A percentile compares a stretch with the other conserved stretches of the same genome.
Evolutionary conservation across 2,329 filamentous ascomycete species (phyloP).

Genomic region (Waltergamsia citrina): DNA sequence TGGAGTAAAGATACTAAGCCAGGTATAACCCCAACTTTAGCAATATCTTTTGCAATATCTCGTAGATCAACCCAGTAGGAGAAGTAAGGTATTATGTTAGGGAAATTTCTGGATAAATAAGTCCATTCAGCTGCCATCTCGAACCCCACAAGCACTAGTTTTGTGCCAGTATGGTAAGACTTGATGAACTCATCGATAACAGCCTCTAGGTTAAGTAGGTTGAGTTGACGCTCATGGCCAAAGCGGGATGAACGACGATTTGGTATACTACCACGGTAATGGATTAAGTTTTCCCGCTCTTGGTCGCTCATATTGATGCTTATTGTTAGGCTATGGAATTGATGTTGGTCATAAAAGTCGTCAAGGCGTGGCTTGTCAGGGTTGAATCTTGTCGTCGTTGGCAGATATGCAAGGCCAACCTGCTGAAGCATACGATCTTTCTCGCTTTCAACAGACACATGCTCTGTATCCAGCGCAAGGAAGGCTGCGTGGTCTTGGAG

Average conservation of each 20-base stretch:
- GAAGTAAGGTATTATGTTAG: slow-evolving; percentile 5
- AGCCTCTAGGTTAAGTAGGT: slow-evolving; percentile 1
- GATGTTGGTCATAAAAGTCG: slow-evolving; percentile 3
- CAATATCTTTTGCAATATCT: slow-evolving; percentile 8
- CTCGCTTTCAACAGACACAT: slow-evolving; percentile 6
- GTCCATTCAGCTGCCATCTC: slow-evolving; percentile 9
- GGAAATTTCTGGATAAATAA: slow-evolving; percentile 5
- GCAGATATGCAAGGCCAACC: slow-evolving; percentile 8
- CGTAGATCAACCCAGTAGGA: slow-evolving; percentile 8
- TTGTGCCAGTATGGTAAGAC: neutral
- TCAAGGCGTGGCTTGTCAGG: neutral
- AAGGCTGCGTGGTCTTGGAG: slow-evolving; percentile 4
- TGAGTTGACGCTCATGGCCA: slow-evolving; percentile 2
- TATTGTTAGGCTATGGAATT: slow-evolving; percentile 5
- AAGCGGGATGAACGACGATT: slow-evolving; percentile 7
- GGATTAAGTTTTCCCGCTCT: neutral
- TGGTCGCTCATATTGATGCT: slow-evolving; percentile 2
- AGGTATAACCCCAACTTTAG: slow-evolving; percentile 1
- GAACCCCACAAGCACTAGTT: slow-evolving; percentile 4
- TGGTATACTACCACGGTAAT: slow-evolving; percentile 2
- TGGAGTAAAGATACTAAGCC: slow-evolving; percentile 3
- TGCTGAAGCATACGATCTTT: slow-evolving; percentile 9
- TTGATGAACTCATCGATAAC: slow-evolving; percentile 6
- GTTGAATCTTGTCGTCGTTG: neutral
- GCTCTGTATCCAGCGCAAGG: slow-evolving; percentile 7